Evolutionary conservation across 768 basidiomycete species (phyloP).

Genomic region (Cystobasidium ongulense): DNA sequence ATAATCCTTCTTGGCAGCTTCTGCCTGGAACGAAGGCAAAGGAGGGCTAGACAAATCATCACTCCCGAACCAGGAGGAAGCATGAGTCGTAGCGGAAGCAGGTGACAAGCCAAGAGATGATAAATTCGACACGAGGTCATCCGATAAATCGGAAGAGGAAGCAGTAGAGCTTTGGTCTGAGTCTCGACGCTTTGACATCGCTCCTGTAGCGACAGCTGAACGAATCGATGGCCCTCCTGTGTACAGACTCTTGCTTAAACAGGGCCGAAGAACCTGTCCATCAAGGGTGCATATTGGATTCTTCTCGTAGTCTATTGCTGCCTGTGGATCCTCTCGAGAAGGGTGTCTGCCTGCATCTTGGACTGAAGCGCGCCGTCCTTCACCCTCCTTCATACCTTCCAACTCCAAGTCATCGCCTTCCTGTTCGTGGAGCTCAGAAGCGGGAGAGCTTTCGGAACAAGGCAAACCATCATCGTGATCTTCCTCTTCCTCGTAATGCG

Average conservation of each 20-base stretch:
- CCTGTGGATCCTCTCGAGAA: not conserved
- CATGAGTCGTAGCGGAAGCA: not conserved
- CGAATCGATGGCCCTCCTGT: not conserved
- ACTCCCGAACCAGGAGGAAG: not conserved
- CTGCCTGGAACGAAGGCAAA: not conserved
- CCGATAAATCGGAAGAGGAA: constrained; percentile 6
- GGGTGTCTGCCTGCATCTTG: not conserved
- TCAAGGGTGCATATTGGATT: not conserved
- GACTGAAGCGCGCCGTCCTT: not conserved
- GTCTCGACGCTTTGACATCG: not conserved
- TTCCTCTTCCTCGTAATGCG: not conserved
- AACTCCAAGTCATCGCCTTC: not conserved
- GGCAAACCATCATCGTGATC: not conserved
- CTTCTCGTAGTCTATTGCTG: not conserved
- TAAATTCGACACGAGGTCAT: not conserved
- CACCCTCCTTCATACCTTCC: not conserved
- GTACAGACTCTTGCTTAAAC: not conserved
- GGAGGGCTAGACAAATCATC: not conserved
- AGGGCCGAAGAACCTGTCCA: not conserved
- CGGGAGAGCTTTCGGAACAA: no score
- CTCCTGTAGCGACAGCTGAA: not conserved
- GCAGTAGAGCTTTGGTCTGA: not conserved
- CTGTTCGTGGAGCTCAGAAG: no score
- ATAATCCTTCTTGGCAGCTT: not conserved
- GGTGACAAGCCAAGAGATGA: not conserved